Evolutionary conservation across 208 protist genomes (phyloP), one percentile per base, ranked within the genome.

Genomic region (Wallacemonas sp.): DNA sequence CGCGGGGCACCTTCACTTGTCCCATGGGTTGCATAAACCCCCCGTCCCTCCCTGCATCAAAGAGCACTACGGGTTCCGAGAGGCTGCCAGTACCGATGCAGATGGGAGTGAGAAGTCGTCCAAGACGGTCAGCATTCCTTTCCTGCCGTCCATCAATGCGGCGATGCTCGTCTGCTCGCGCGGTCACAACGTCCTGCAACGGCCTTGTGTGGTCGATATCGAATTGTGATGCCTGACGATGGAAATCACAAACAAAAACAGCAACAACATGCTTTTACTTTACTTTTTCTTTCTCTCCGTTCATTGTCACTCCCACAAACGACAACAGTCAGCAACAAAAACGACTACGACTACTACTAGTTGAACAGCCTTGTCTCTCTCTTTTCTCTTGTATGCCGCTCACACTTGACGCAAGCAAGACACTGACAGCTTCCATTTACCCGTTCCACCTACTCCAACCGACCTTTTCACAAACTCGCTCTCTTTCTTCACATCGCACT

Each of bases 1-100:
- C 29, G 73, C 72, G 27, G 84, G 84, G 2, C 84, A 90, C 58
- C 65, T 87, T 19, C 84, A 90, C 52, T 71, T 61, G 2, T 72
- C 74, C 6, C 78, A 81, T 48, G 84, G 80, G 2, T 62, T 88
- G 41, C 76, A 83, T 32, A 60, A 69, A n/a, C 61, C 83, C 6
- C 79, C 74, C 2, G 58, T 75, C 2, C 69, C 76, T 6, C 27
- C 56, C 0, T 14, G 2, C 14, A 61, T 76, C 12, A 49, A 48
- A 34, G 43, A 65, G 12, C 23, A 26, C n/a, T 76, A 62, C 38
- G 52, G 48, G 44, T 17, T 30, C 65, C 21, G n/a, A 34, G 47
- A 16, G 33, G n/a, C n/a, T n/a, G n/a, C n/a, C n/a, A n/a, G n/a
- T n/a, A n/a, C n/a, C n/a, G n/a, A n/a, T n/a, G n/a, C n/a, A n/a